phyloP scores from a whole-genome alignment of 2,329 filamentous ascomycete genomes.

The Ramularia collo-cygni region DNA sequence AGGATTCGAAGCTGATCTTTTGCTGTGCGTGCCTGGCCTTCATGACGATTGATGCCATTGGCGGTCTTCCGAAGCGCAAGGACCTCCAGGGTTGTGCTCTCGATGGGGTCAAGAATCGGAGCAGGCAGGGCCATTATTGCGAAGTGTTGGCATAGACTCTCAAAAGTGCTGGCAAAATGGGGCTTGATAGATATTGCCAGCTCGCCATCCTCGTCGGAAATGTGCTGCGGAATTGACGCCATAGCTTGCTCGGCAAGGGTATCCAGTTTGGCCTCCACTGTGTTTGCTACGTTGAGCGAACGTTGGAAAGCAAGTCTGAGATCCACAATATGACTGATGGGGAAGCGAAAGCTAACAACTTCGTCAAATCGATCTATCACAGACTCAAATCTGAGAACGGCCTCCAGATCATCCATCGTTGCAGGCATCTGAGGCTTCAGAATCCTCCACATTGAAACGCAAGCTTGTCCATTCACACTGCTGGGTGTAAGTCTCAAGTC shows the following conservation, averaged over 20 bases:
- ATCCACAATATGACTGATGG: slow-evolving; percentile 20
- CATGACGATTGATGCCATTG: slow-evolving; percentile 1
- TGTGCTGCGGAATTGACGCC: slow-evolving; percentile 9
- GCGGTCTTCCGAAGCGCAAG: slow-evolving; percentile 10
- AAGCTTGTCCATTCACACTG: slow-evolving; percentile 14
- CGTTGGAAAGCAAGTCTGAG: slow-evolving; percentile 22
- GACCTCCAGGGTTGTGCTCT: slow-evolving; percentile 12
- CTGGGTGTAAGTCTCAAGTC: slow-evolving; percentile 4
- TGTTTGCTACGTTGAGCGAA: slow-evolving; percentile 14
- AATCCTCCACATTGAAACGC: slow-evolving; percentile 46
- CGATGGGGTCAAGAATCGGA: background rate
- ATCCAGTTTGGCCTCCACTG: slow-evolving; percentile 11
- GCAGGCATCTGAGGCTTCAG: slow-evolving; percentile 56
- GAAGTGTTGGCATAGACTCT: slow-evolving; percentile 36
- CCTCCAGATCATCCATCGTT: slow-evolving; percentile 32
- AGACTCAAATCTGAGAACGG: slow-evolving; percentile 37
- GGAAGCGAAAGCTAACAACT: slow-evolving; percentile 17
- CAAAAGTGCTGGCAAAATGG: slow-evolving; percentile 42
- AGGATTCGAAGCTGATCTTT: slow-evolving; percentile 7
- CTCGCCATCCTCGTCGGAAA: slow-evolving; percentile 6
- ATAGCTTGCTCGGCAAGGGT: slow-evolving; percentile 15
- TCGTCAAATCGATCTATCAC: slow-evolving; percentile 42
- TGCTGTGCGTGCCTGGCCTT: background rate
- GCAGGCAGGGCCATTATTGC: slow-evolving; percentile 7
- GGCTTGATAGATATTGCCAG: slow-evolving; percentile 22